phyloP scores from a whole-genome alignment of 106 monocot genomes.

The Dendrobium chrysotoxum region DNA sequence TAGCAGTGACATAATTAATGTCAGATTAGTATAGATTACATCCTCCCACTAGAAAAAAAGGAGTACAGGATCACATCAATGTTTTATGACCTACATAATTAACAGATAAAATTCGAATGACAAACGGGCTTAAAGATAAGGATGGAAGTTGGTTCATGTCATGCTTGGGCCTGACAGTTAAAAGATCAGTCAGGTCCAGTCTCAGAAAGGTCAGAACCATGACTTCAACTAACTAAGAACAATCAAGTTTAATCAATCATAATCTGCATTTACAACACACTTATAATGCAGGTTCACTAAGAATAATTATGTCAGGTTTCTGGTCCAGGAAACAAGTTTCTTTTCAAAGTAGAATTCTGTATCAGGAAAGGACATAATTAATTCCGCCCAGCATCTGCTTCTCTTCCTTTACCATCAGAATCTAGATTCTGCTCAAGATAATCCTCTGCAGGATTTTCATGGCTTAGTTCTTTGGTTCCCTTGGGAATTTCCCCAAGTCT shows the following conservation, averaged over 20 bases:
- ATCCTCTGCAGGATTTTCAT: conserved; percentile 24
- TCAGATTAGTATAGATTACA: conserved; percentile 10
- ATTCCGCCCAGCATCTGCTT: conserved; percentile 14
- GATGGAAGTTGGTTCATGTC: conserved; percentile 10
- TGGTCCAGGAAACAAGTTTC: conserved; percentile 12
- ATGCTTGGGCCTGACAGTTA: conserved; percentile 45
- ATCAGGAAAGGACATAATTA: conserved; percentile 7
- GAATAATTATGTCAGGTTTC: conserved; percentile 19
- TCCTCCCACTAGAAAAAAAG: conserved; percentile 4
- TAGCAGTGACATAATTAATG: neutral
- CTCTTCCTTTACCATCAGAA: conserved; percentile 12
- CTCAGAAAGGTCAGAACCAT: conserved; percentile 32
- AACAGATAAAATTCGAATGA: conserved; percentile 12
- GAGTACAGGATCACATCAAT: conserved; percentile 15
- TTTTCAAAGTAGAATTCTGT: conserved; percentile 7
- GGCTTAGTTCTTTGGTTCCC: conserved; percentile 27
- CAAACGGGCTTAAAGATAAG: conserved; percentile 8
- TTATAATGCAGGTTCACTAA: conserved; percentile 13
- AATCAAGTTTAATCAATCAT: conserved; percentile 29
- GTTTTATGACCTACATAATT: conserved; percentile 12
- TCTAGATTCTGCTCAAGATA: conserved; percentile 18
- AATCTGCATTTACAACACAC: conserved; percentile 18
- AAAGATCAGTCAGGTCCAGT: conserved; percentile 61
- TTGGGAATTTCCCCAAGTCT: conserved; percentile 34
- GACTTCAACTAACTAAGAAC: conserved; percentile 28